These are phyloP conservation scores for Gamsiella multidivaricata DNA, from an alignment of 192 early-diverging fungal species.

Conservation along the genomic window DNA sequence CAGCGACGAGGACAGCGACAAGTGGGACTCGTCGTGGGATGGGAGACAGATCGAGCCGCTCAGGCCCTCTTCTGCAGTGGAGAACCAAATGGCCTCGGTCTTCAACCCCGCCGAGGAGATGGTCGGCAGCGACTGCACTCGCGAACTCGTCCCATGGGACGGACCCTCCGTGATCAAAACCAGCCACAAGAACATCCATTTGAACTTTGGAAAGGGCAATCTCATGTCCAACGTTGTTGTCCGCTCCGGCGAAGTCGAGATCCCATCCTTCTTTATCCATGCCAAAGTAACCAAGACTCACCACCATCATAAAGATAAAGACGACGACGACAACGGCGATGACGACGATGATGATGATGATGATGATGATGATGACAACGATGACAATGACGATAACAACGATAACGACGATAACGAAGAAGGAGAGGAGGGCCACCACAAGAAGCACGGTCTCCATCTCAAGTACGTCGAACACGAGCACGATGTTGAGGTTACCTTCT, in stretches of 20 bases:
- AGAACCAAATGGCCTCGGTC: not conserved
- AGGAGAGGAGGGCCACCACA: not conserved
- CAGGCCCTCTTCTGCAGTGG: not conserved
- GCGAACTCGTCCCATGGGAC: constrained; percentile 32
- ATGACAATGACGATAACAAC: not conserved
- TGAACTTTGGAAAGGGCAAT: constrained; percentile 40
- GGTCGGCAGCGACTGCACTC: not conserved
- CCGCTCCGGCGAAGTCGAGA: constrained; percentile 13
- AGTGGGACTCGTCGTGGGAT: not conserved
- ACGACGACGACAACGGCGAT: constrained; percentile 22
- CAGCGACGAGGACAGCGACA: not conserved
- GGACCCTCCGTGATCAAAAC: constrained; percentile 9
- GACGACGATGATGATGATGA: constrained; percentile 1
- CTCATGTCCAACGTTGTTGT: constrained; percentile 14
- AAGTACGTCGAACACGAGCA: constrained; percentile 10
- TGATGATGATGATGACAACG: constrained; percentile 9
- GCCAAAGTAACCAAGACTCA: constrained; percentile 39
- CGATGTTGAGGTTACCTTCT: constrained; percentile 20
- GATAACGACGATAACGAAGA: constrained; percentile 6
- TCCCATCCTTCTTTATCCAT: constrained; percentile 15
- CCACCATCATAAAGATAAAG: constrained; percentile 15
- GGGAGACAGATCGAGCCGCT: not conserved
- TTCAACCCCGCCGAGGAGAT: not conserved
- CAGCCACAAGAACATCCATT: not conserved
- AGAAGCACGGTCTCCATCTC: constrained; percentile 28